Conservation (phyloP, 768 basidiomycete genomes). For the Collybiopsis luxurians region DNA sequence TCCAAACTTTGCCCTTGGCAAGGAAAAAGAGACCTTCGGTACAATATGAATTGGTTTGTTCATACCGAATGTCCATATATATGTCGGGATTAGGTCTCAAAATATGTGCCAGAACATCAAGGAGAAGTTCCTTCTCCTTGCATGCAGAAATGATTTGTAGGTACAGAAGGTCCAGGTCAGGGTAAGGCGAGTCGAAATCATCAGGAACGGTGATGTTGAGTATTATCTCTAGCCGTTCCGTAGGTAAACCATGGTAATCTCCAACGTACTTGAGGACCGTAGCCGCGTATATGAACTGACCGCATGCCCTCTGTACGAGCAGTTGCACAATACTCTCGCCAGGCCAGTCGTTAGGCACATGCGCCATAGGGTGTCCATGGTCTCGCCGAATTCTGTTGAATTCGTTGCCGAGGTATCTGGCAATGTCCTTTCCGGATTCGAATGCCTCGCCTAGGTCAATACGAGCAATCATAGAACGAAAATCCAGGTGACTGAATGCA, state of each 20-base stretch:
- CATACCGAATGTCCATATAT: background rate
- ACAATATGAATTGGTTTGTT: background rate
- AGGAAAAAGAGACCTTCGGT: conserved; percentile 9
- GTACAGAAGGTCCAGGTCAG: conserved; percentile 14
- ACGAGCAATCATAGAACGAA: background rate
- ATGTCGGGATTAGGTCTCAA: background rate
- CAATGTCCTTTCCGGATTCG: background rate
- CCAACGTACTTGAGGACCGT: background rate
- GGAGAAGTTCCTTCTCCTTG: background rate
- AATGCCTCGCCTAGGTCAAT: background rate
- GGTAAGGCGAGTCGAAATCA: background rate
- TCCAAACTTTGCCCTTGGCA: background rate
- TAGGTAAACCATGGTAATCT: background rate
- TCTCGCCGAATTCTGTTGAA: background rate
- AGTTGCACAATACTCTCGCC: background rate
- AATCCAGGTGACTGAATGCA: conserved; percentile 9
- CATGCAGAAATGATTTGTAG: conserved; percentile 3
- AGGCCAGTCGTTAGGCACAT: background rate
- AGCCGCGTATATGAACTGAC: conserved; percentile 1
- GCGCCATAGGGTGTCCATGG: background rate
- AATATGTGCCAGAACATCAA: background rate
- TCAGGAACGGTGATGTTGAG: background rate
- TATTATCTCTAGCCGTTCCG: background rate
- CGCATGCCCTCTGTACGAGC: background rate
- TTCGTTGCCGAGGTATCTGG: background rate